A percentile compares a stretch with the other conserved stretches of the same genome.
Conservation (phyloP, 805 yeast species). For the Kluyveromyces lactis region DNA sequence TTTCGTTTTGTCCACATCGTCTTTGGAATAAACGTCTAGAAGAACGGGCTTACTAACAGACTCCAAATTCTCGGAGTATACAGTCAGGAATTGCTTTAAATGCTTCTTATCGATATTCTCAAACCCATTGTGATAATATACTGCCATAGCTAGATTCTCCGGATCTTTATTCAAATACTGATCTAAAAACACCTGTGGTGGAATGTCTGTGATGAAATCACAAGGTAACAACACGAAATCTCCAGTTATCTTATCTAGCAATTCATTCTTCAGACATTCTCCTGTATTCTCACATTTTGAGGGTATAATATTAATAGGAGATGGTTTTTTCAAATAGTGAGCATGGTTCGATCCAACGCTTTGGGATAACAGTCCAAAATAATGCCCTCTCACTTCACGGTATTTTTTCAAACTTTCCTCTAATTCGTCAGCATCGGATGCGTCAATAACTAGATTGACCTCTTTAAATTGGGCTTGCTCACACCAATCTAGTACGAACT, state of each 20-base stretch:
- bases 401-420: constrained; percentile 41
- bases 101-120: constrained; percentile 63
- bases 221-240: constrained; percentile 85
- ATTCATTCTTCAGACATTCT: constrained; percentile 42
- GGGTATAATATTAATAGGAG: constrained; percentile 35
- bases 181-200: constrained; percentile 82
- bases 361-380: constrained; percentile 20
- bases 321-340: constrained; percentile 25
- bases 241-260: constrained; percentile 33
- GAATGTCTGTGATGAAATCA: constrained; percentile 86
- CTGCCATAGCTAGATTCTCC: constrained; percentile 61
- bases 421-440: constrained; percentile 40
- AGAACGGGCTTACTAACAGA: constrained; percentile 33
- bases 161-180: constrained; percentile 68
- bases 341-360: constrained; percentile 18
- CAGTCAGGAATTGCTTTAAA: constrained; percentile 52
- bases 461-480: constrained; percentile 70
- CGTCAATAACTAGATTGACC: constrained; percentile 54
- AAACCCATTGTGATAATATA: constrained; percentile 65
- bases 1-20: constrained; percentile 63
- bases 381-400: constrained; percentile 32
- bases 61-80: constrained; percentile 45
- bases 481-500: constrained; percentile 89
- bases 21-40: constrained; percentile 64
- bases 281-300: constrained; percentile 52